phyloP scores from a whole-genome alignment of 495 filamentous ascomycete genomes.

The Bombardia bombarda region DNA sequence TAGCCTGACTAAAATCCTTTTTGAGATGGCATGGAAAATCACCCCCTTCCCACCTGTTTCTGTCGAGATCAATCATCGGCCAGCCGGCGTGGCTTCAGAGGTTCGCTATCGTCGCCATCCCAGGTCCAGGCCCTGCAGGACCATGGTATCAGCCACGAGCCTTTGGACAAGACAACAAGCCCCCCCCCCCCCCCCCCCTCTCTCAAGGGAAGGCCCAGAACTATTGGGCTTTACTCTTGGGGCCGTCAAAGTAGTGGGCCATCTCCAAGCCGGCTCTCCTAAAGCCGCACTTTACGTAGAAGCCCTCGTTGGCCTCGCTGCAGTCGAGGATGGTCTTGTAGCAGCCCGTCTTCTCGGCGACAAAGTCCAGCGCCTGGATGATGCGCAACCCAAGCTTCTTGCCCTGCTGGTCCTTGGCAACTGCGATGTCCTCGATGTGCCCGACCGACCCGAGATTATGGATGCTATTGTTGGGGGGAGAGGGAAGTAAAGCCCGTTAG shows the following conservation, averaged over 20 bases:
- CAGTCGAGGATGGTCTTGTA: constrained; percentile 73
- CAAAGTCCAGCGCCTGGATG: constrained; percentile 87
- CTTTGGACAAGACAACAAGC: not conserved
- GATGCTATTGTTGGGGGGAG: constrained; percentile 42
- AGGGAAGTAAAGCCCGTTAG: constrained; percentile 2
- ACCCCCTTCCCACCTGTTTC: no score
- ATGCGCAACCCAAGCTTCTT: constrained; percentile 91
- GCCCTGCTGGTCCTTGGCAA: constrained; percentile 87
- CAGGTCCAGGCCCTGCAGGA: not conserved
- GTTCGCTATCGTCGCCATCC: not conserved
- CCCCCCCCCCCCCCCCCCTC: no score
- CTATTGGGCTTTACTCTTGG: constrained; percentile 36
- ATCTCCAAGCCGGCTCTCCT: constrained; percentile 90
- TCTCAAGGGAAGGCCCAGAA: no score
- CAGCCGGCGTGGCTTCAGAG: no score
- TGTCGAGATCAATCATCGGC: no score
- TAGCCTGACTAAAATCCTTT: no score
- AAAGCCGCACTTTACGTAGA: constrained; percentile 98
- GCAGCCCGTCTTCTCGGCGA: constrained; percentile 77
- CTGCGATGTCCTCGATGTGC: constrained; percentile 97
- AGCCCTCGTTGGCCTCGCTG: constrained; percentile 78
- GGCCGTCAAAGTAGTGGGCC: constrained; percentile 80
- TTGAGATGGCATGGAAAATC: no score
- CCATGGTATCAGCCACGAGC: not conserved
- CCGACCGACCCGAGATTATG: constrained; percentile 72